Evolutionary conservation across 495 filamentous ascomycete species (phyloP).

Genomic region (Parathielavia appendiculata): DNA sequence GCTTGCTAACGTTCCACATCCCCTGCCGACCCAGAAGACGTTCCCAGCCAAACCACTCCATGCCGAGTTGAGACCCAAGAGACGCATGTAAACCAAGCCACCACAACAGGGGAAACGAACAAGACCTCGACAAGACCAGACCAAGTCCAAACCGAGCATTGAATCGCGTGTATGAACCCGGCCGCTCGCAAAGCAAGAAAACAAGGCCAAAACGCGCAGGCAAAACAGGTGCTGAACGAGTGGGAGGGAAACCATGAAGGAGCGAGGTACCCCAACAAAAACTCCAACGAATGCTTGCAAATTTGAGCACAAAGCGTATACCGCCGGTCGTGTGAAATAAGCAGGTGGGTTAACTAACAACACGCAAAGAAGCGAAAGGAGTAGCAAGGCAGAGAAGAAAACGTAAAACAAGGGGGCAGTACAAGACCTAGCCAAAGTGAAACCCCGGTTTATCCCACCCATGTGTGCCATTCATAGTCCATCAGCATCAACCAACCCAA

Average conservation of each 20-base stretch:
- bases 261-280: neutral
- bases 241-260: neutral
- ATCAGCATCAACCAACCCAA: slow-evolving; percentile 1
- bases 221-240: neutral
- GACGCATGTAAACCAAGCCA: neutral
- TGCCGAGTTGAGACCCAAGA: slow-evolving; percentile 2
- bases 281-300: too few species aligned
- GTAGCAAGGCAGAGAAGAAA: too few species aligned
- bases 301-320: too few species aligned
- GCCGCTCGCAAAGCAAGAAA: neutral
- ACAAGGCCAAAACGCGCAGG: neutral
- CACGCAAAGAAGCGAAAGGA: too few species aligned
- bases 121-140: neutral
- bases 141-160: neutral
- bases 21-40: neutral
- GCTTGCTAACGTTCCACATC: neutral
- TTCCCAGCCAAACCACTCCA: neutral
- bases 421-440: neutral
- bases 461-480: neutral
- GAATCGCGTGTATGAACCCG: neutral
- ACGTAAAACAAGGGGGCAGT: neutral
- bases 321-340: too few species aligned
- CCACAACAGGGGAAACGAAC: neutral
- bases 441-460: neutral
- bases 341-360: too few species aligned